phyloP scores from a whole-genome alignment of 805 yeast genomes.

The Candida mattraensis region DNA sequence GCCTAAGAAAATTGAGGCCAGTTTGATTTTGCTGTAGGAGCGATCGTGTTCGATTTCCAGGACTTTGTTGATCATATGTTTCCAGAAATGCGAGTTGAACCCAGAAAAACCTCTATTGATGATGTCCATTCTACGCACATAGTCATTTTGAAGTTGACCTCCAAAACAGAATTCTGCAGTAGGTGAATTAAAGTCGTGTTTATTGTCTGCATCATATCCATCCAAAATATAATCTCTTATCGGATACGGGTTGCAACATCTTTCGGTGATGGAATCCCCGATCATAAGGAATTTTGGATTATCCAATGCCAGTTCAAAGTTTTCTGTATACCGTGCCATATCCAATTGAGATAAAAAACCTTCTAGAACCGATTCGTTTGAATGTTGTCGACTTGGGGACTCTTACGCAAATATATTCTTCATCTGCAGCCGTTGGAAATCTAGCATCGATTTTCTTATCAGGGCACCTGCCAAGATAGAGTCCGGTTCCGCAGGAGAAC shows the following conservation, averaged over 20 bases:
- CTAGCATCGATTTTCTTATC: too few species aligned
- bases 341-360: not conserved
- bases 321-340: constrained; percentile 19
- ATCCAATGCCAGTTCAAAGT: constrained; percentile 18
- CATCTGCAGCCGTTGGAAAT: too few species aligned
- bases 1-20: constrained; percentile 48
- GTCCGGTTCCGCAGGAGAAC: too few species aligned
- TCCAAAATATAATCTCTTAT: constrained; percentile 18
- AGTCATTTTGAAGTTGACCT: constrained; percentile 32
- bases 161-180: constrained; percentile 21
- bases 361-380: not conserved
- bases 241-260: constrained; percentile 25
- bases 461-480: too few species aligned
- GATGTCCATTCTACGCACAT: constrained; percentile 62
- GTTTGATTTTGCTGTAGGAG: constrained; percentile 19
- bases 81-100: constrained; percentile 63
- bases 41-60: constrained; percentile 46
- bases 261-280: constrained; percentile 35
- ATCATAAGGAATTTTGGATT: constrained; percentile 26
- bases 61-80: constrained; percentile 47
- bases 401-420: too few species aligned
- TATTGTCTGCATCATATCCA: constrained; percentile 15
- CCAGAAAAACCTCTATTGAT: constrained; percentile 76
- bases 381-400: too few species aligned
- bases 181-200: not conserved